These are phyloP conservation scores for Capsella bursapastoris DNA, from an alignment of 345 rosid genomes.

Conservation along the genomic window DNA sequence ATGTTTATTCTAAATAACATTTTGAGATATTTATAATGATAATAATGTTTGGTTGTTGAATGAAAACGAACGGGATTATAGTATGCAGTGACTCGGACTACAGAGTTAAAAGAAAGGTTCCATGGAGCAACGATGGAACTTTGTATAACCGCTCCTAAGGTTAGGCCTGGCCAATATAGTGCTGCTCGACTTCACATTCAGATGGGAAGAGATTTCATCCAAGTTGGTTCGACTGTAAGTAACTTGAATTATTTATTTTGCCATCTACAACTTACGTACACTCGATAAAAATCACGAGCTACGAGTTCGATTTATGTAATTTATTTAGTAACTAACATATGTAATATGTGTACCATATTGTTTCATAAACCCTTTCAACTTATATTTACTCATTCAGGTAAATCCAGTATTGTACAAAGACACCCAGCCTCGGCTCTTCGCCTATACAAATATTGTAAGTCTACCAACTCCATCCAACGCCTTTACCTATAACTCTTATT, in stretches of 20 bases:
- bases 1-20: not conserved
- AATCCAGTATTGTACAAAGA: constrained; percentile 21
- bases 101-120: not conserved
- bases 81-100: constrained; percentile 29
- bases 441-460: not conserved
- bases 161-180: constrained; percentile 30
- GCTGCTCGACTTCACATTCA: constrained; percentile 27
- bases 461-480: no score
- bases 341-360: not conserved
- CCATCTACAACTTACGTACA: no score
- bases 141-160: constrained; percentile 19
- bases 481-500: no score
- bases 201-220: constrained; percentile 31
- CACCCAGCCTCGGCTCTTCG: not conserved
- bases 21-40: not conserved
- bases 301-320: not conserved
- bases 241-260: no score
- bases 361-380: not conserved
- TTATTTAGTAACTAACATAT: not conserved
- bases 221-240: not conserved
- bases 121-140: constrained; percentile 39
- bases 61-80: not conserved
- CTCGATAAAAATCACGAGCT: not conserved
- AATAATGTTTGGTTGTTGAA: constrained; percentile 5
- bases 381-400: constrained; percentile 10